These are phyloP conservation scores for Metschnikowia gelsemii DNA, from an alignment of 805 yeast species.

Conservation along the genomic window DNA sequence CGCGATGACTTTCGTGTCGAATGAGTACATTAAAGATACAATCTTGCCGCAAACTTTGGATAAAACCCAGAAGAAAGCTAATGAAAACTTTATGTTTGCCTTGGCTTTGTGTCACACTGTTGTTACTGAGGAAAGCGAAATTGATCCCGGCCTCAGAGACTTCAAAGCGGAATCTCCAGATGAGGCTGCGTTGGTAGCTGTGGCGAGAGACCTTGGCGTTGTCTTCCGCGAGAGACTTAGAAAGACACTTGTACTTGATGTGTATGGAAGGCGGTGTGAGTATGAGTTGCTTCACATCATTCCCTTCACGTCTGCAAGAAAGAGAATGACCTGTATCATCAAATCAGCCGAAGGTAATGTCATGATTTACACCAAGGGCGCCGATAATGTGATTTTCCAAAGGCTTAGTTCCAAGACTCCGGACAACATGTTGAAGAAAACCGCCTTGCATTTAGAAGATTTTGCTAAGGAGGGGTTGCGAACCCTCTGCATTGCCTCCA, in stretches of 20 bases:
- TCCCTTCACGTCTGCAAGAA: slow-evolving; percentile 69
- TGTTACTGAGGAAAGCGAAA: slow-evolving; percentile 51
- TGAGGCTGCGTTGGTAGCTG: slow-evolving; percentile 76
- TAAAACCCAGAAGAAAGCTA: slow-evolving; percentile 42
- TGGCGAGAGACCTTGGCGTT: slow-evolving; percentile 71
- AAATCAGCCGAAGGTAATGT: slow-evolving; percentile 42
- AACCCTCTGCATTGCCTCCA: slow-evolving; percentile 68
- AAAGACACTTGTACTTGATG: slow-evolving; percentile 42
- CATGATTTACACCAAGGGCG: slow-evolving; percentile 64
- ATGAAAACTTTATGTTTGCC: slow-evolving; percentile 60
- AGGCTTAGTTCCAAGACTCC: slow-evolving; percentile 40
- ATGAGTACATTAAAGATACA: slow-evolving; percentile 56
- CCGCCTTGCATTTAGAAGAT: slow-evolving; percentile 63
- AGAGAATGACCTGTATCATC: slow-evolving; percentile 76
- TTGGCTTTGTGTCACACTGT: slow-evolving; percentile 77
- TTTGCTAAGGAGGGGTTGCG: slow-evolving; percentile 78
- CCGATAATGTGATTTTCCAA: slow-evolving; percentile 65
- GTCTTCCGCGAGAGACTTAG: slow-evolving; percentile 56
- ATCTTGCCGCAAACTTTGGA: slow-evolving; percentile 30
- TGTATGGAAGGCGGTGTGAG: slow-evolving; percentile 45
- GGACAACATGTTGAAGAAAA: slow-evolving; percentile 48
- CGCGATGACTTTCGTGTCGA: slow-evolving; percentile 59
- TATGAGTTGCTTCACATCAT: slow-evolving; percentile 55
- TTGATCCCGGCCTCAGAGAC: slow-evolving; percentile 37
- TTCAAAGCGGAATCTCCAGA: slow-evolving; percentile 84